phyloP scores from a whole-genome alignment of 805 yeast species.

The Candida taoyuanica region DNA sequence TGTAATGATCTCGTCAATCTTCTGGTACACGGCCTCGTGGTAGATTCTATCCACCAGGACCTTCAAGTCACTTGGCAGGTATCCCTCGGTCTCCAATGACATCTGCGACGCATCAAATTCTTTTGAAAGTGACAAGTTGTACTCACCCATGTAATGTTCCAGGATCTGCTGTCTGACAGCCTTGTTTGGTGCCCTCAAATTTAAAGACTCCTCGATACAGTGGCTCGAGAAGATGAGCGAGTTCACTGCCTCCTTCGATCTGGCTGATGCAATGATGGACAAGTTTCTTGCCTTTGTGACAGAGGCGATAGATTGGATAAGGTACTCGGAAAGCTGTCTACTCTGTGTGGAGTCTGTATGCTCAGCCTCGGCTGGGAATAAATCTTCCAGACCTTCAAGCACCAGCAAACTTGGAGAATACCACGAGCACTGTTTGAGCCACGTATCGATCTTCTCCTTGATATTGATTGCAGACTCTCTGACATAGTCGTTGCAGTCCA shows the following conservation, averaged over 20 bases:
- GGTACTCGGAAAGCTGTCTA: slow-evolving; percentile 58
- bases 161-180: slow-evolving; percentile 48
- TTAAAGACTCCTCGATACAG: slow-evolving; percentile 57
- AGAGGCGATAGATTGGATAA: slow-evolving; percentile 43
- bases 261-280: slow-evolving; percentile 57
- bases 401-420: slow-evolving; percentile 70
- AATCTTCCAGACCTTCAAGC: slow-evolving; percentile 71
- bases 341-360: slow-evolving; percentile 58
- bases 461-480: slow-evolving; percentile 49
- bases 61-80: slow-evolving; percentile 76
- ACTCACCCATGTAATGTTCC: slow-evolving; percentile 20
- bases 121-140: slow-evolving; percentile 33
- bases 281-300: slow-evolving; percentile 39
- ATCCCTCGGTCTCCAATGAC: slow-evolving; percentile 80
- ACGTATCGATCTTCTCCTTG: slow-evolving; percentile 39
- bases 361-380: slow-evolving; percentile 58
- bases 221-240: slow-evolving; percentile 60
- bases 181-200: slow-evolving; percentile 66
- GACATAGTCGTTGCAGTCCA: slow-evolving; percentile 51
- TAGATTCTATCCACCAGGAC: slow-evolving; percentile 65
- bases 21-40: slow-evolving; percentile 37
- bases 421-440: slow-evolving; percentile 61
- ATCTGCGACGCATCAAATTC: slow-evolving; percentile 46
- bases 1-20: slow-evolving; percentile 9
- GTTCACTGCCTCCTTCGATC: slow-evolving; percentile 62